A percentile compares a stretch with the other conserved stretches of the same genome.
These are phyloP conservation scores for Vitis hybrid DNA, from an alignment of 177 flowering plant genomes.

Conservation along the genomic window DNA sequence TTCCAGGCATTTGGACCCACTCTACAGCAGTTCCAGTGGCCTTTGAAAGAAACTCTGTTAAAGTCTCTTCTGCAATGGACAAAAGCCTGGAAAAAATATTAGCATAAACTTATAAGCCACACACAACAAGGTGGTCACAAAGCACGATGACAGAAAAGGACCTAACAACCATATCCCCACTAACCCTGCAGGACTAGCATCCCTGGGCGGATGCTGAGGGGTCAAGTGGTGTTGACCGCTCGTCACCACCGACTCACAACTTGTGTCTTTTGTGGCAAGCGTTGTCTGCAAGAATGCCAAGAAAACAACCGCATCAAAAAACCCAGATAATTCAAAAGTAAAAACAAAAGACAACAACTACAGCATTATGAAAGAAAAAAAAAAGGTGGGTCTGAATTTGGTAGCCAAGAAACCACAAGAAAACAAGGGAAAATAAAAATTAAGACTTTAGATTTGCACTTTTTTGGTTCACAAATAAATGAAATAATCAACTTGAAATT, in stretches of 20 bases:
- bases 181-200: constrained; percentile 99
- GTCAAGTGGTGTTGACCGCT: constrained; percentile 92
- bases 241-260: constrained; percentile 98
- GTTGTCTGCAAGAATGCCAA: constrained; percentile 46
- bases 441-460: too few relatives aligned
- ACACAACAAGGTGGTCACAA: constrained; percentile 17
- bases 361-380: too few relatives aligned
- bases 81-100: constrained; percentile 66
- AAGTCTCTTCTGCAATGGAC: constrained; percentile 99
- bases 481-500: too few relatives aligned
- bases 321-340: background rate
- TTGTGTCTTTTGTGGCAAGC: constrained; percentile 82
- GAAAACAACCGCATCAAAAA: constrained; percentile 1
- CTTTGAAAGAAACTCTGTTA: constrained; percentile 99
- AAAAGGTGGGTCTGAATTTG: too few relatives aligned
- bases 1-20: constrained; percentile 99
- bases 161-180: constrained; percentile 38
- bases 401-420: too few relatives aligned
- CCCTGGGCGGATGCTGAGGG: constrained; percentile 91
- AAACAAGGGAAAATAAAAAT: too few relatives aligned
- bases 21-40: constrained; percentile 99
- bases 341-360: background rate
- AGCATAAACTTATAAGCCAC: constrained; percentile 22
- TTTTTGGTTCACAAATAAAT: too few relatives aligned
- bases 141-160: constrained; percentile 22